A percentile compares a stretch with the other conserved stretches of the same genome.
Conservation (phyloP, 2,329 filamentous ascomycete genomes). For the Phaeosphaeria sp. region DNA sequence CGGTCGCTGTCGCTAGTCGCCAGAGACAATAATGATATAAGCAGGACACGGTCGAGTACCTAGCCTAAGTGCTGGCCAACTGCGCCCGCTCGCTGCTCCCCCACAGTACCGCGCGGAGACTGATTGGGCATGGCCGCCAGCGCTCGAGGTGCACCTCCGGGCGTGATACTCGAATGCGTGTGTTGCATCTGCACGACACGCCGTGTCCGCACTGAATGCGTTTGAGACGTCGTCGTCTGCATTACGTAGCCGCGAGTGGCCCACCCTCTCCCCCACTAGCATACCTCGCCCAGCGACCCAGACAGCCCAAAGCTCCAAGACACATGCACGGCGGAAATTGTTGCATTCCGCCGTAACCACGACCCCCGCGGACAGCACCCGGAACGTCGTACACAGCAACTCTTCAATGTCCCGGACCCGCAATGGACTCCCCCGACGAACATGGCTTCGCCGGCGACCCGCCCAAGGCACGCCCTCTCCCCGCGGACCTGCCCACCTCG, state of each 20-base stretch:
- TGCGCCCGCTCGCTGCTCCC: background rate
- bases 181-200: background rate
- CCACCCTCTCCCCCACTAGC: slow-evolving; percentile 1
- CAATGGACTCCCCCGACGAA: slow-evolving; percentile 46
- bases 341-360: background rate
- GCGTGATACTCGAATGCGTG: background rate
- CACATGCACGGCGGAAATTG: background rate
- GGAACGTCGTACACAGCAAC: background rate
- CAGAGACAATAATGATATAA: background rate
- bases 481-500: slow-evolving; percentile 86
- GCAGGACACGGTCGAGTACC: background rate
- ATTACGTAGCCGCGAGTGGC: slow-evolving; percentile 12
- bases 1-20: background rate
- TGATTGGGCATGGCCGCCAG: slow-evolving; percentile 5
- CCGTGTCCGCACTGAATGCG: slow-evolving; percentile 3
- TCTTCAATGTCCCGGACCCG: slow-evolving; percentile 39
- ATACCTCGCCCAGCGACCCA: slow-evolving; percentile 13
- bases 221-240: background rate
- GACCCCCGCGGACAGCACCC: background rate
- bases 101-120: background rate
- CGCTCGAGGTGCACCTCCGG: background rate
- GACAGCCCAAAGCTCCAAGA: slow-evolving; percentile 9
- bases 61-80: background rate
- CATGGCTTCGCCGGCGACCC: slow-evolving; percentile 44
- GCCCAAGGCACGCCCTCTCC: slow-evolving; percentile 62